Evolutionary conservation across 2,329 filamentous ascomycete genomes (phyloP), one percentile per base, ranked within the genome.

Genomic region (Delphinella strobiligena): DNA sequence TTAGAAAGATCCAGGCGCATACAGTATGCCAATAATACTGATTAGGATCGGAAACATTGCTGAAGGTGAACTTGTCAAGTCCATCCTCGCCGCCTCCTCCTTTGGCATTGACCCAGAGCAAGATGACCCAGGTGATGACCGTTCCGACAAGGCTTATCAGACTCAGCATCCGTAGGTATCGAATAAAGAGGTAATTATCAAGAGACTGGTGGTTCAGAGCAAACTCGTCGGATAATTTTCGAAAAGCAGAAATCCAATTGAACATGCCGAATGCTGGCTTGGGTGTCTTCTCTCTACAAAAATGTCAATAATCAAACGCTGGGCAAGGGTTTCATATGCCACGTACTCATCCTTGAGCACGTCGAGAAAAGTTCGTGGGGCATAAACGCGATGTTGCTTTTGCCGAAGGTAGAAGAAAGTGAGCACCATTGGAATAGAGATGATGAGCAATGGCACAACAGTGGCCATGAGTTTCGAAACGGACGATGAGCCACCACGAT

Each of bases 211-310:
- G 61, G 34, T 61, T 59, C 19, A 68, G 56, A 29, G 68, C 60
- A 44, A 60, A 63, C 31, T 59, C 55, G 46, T 68, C 65, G 35
- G 55, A 51, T 32, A 63, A 61, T 52, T 45, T 44, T 30, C 51
- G 53, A 44, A 63, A 61, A 38, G 61, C 56, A 7, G 54, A 58
- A 37, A 71, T 61, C 71, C 72, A 75, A 47, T 70, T 69, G 36
- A 75, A 54, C 42, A 71, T 58, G 31, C 69, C 66, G 10, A 40
- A 42, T 17, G 56, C 55, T 14, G 53, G 59, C 4, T 66, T 57
- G 15, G 71, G 71, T 35, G 62, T 71, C 47, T 62, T 61, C 45
- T 71, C 61, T 52, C 60, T 63, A 32, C 12, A 29, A 7, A 33
- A 9, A 8, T 34, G 11, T 16, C 19, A 19, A 37, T 19, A 41